Conservation (phyloP, 2,329 filamentous ascomycete species). For the Ilyonectria mors-panacis region DNA sequence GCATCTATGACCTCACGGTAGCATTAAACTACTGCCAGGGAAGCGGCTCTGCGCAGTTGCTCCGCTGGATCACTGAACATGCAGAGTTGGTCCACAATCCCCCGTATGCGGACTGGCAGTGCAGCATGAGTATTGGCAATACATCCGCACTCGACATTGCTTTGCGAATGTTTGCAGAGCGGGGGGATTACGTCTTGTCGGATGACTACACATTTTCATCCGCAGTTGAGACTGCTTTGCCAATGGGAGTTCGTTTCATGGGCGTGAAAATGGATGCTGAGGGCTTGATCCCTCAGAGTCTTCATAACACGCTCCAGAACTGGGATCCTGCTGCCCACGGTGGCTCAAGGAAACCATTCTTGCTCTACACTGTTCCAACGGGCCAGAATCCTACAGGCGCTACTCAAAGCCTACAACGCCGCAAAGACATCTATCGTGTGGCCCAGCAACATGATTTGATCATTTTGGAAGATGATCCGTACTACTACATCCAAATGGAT, state of each 20-base stretch:
- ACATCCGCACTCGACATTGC: constrained; percentile 78
- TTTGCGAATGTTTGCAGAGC: constrained; percentile 71
- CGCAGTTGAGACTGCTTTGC: constrained; percentile 75
- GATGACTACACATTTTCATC: constrained; percentile 67
- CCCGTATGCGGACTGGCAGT: constrained; percentile 80
- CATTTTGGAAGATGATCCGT: constrained; percentile 90
- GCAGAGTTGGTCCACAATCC: constrained; percentile 81
- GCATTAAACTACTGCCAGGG: constrained; percentile 82
- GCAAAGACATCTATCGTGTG: constrained; percentile 79
- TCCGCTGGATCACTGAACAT: constrained; percentile 81
- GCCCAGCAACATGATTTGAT: constrained; percentile 83
- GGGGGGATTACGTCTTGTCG: constrained; percentile 76
- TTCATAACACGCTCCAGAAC: constrained; percentile 74
- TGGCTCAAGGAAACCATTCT: constrained; percentile 74
- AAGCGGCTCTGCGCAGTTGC: constrained; percentile 75
- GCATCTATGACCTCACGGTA: constrained; percentile 48
- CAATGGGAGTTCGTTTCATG: constrained; percentile 67
- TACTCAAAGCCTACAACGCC: constrained; percentile 71
- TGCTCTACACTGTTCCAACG: constrained; percentile 81
- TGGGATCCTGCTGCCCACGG: constrained; percentile 68
- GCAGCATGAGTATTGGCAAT: constrained; percentile 76
- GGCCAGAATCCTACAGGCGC: constrained; percentile 85
- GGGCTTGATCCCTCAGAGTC: constrained; percentile 58
- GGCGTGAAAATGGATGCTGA: constrained; percentile 76
- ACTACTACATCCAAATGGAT: constrained; percentile 88